Base-by-base conservation (phyloP, 371 early-diverging fungal species). In the Blakeslea trispora region DNA sequence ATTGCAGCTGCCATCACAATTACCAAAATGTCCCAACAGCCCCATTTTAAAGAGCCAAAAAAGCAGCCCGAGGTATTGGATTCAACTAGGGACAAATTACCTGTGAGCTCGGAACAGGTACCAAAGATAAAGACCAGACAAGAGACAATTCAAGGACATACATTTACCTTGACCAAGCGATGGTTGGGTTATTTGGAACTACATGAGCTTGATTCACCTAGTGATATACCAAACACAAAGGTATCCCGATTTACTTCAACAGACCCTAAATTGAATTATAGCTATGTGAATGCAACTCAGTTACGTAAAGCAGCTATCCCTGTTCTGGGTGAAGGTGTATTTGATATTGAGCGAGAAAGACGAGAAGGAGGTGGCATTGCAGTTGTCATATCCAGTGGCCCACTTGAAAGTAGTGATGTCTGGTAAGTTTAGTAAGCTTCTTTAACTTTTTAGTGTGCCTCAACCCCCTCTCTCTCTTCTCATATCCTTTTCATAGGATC, bases 261-360 rank as follows among this genome's bases (percentile, higher is more conserved):
- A 28, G 28, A n/a, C 7, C 6, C 17, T 6, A 32, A 13, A 15
- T 28, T 35, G 28, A 46, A n/a, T 17, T 28, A 61, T 37, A 79
- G 79, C 1, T 82, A 77, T 53, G 74, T 82, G 19, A 82, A 82
- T 60, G 83, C 83, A 0, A 72, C 83, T 0, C 79, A 79, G 55
- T 41, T 82, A 23, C 71, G 83, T 1, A 64, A 76, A 37, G 83
- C 81, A 0, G 83, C 83, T 14, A 63, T 69, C 17, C 71, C 75
- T 1, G 74, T 75, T 1, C 65, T 82, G 48, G 37, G 37, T 13
- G 37, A 37, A 10, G 37, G 37, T 37, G 14, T 14, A 14, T 37
- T 37, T 37, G 37, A 37, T 37, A 13, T 14, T 14, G 37, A 37
- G 14, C 13, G 14, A 13, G 37, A 37, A 37, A 37, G 14, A 14